Evolutionary conservation across 2,329 filamentous ascomycete species (phyloP).

Genomic region (Daldinia sp.): DNA sequence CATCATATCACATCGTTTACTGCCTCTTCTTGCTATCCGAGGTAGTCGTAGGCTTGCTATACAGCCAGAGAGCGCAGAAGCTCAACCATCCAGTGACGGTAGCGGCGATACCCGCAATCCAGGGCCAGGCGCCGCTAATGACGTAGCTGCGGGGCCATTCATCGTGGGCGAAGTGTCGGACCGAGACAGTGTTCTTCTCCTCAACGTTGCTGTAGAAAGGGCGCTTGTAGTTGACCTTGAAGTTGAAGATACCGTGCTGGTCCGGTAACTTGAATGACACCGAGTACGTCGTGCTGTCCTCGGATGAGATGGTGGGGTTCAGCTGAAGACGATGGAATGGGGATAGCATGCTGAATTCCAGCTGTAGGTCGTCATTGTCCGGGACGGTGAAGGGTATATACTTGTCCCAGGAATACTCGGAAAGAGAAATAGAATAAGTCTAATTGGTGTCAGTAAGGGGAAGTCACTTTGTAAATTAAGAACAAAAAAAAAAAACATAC

Average conservation of each 20-base stretch:
- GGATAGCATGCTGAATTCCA: conserved; percentile 98
- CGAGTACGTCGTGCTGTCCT: conserved; percentile 78
- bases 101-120: conserved; percentile 87
- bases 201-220: conserved; percentile 90
- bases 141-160: conserved; percentile 93
- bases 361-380: conserved; percentile 80
- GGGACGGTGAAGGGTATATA: conserved; percentile 81
- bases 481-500: conserved; percentile 60
- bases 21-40: conserved; percentile 50
- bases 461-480: background rate
- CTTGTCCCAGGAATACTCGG: conserved; percentile 82
- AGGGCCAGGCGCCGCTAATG: conserved; percentile 93
- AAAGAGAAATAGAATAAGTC: conserved; percentile 89
- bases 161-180: conserved; percentile 96
- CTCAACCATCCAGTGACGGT: conserved; percentile 86
- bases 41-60: conserved; percentile 61
- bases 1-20: conserved; percentile 32
- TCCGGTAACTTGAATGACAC: conserved; percentile 86
- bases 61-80: conserved; percentile 92
- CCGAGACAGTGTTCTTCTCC: conserved; percentile 94
- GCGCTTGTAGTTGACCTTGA: conserved; percentile 96
- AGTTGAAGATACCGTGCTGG: conserved; percentile 99
- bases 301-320: conserved; percentile 65
- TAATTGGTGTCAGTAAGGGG: conserved; percentile 55
- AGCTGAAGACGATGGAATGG: conserved; percentile 93